Evolutionary conservation across 1,284 basidiomycete species (phyloP).

Genomic region (Naganishia cerealis): DNA sequence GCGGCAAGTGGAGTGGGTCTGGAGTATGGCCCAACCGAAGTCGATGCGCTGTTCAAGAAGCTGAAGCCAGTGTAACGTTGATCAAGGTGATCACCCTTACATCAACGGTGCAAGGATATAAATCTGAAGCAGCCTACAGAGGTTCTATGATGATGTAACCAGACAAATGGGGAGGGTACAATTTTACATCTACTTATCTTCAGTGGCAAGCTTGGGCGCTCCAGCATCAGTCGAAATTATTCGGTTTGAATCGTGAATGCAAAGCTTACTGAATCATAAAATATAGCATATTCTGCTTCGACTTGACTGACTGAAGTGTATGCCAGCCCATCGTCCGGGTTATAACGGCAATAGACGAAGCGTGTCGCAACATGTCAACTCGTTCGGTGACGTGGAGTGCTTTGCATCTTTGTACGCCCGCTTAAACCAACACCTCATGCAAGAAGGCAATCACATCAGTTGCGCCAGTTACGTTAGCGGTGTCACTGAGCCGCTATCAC

Average conservation of each 20-base stretch:
- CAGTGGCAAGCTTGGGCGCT: too few relatives aligned
- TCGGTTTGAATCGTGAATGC: too few relatives aligned
- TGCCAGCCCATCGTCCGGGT: too few relatives aligned
- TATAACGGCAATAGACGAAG: too few relatives aligned
- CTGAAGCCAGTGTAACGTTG: conserved; percentile 11
- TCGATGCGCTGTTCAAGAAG: conserved; percentile 69
- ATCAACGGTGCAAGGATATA: not conserved
- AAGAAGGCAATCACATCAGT: not conserved
- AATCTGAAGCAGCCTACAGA: not conserved
- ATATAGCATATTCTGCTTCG: too few relatives aligned
- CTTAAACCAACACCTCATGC: not conserved
- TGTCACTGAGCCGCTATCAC: not conserved
- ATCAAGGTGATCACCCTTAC: not conserved
- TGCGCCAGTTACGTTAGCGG: too few relatives aligned
- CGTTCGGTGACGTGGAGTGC: too few relatives aligned
- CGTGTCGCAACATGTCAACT: too few relatives aligned
- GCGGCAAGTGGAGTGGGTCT: conserved; percentile 61
- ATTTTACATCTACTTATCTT: not conserved
- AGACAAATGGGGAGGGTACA: not conserved
- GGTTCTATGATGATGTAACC: not conserved
- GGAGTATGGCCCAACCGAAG: conserved; percentile 73
- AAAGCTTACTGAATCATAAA: too few relatives aligned
- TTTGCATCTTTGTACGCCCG: too few relatives aligned
- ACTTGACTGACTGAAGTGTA: too few relatives aligned
- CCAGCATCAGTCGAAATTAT: too few relatives aligned